Evolutionary conservation across 2,329 filamentous ascomycete species (phyloP).

Genomic region (Setomelanomma holmii): DNA sequence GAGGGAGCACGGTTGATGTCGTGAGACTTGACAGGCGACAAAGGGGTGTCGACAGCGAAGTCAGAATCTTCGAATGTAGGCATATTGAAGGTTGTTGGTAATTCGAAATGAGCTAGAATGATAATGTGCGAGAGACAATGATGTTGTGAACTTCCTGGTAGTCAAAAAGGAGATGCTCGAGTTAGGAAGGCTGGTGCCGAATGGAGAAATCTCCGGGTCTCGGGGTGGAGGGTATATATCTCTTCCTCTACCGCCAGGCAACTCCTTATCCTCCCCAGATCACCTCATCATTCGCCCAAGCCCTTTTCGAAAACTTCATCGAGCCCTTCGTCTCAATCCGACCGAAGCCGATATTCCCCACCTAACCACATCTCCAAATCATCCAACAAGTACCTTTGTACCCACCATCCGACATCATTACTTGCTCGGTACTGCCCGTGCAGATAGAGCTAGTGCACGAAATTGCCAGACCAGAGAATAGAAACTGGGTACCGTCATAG

Average conservation of each 20-base stretch:
- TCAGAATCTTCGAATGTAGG: slow-evolving; percentile 66
- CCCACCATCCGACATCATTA: slow-evolving; percentile 38
- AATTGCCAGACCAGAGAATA: slow-evolving; percentile 33
- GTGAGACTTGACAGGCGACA: slow-evolving; percentile 31
- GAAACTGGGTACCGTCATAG: slow-evolving; percentile 36
- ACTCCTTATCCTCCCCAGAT: slow-evolving; percentile 20
- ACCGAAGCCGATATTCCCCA: slow-evolving; percentile 28
- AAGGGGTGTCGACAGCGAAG: slow-evolving; percentile 52
- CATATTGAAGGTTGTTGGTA: slow-evolving; percentile 53
- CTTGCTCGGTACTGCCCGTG: slow-evolving; percentile 23
- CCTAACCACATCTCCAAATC: slow-evolving; percentile 14
- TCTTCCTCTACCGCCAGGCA: slow-evolving; percentile 10
- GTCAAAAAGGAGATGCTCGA: slow-evolving; percentile 2
- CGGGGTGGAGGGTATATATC: slow-evolving; percentile 36
- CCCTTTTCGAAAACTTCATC: slow-evolving; percentile 20
- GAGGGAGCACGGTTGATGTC: slow-evolving; percentile 26
- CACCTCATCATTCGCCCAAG: slow-evolving; percentile 28
- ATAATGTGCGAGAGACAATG: neutral
- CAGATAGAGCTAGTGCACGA: slow-evolving; percentile 29
- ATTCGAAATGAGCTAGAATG: slow-evolving; percentile 6
- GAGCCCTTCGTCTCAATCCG: slow-evolving; percentile 26
- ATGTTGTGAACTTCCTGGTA: neutral
- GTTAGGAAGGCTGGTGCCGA: slow-evolving; percentile 10
- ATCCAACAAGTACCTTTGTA: slow-evolving; percentile 37
- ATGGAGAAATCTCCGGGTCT: slow-evolving; percentile 24